Conservation (phyloP, 768 basidiomycete genomes). For the Mycena belliarum region DNA sequence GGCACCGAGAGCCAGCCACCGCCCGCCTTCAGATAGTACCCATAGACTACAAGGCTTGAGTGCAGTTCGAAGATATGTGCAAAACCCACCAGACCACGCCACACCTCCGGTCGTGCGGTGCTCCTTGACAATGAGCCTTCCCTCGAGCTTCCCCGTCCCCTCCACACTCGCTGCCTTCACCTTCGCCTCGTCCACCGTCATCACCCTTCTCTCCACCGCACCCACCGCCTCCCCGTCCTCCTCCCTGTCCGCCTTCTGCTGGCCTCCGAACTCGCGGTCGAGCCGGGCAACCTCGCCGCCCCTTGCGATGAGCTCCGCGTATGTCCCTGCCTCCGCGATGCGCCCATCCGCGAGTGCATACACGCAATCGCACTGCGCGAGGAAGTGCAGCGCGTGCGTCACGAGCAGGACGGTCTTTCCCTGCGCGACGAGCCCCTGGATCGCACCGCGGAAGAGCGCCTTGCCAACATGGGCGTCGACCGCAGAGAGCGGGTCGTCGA, state of each 20-base stretch:
- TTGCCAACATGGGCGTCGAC: conserved; percentile 78
- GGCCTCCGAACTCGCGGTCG: conserved; percentile 56
- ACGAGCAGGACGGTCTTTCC: conserved; percentile 85
- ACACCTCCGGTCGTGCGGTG: conserved; percentile 64
- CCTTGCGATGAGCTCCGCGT: conserved; percentile 45
- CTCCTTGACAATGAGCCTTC: conserved; percentile 66
- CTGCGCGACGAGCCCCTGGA: conserved; percentile 43
- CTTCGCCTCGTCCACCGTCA: conserved; percentile 29
- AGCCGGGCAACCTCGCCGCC: conserved; percentile 59
- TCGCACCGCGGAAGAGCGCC: conserved; percentile 63
- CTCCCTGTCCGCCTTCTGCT: conserved; percentile 35
- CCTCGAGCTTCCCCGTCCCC: conserved; percentile 66
- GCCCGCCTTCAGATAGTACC: conserved; percentile 58
- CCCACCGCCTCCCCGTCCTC: conserved; percentile 28
- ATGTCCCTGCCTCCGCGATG: conserved; percentile 71
- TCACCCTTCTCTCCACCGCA: conserved; percentile 24
- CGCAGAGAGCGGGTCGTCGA: conserved; percentile 68
- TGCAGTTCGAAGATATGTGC: neutral
- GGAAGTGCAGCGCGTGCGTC: conserved; percentile 89
- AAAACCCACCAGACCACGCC: conserved; percentile 44
- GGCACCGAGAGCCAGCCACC: conserved; percentile 51
- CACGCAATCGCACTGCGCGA: conserved; percentile 86
- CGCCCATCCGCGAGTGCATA: conserved; percentile 74
- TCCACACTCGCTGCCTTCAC: conserved; percentile 30
- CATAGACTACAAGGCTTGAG: conserved; percentile 46